Evolutionary conservation across 1,139 yeast species (phyloP).

Genomic region (Yamadazyma diospyri): DNA sequence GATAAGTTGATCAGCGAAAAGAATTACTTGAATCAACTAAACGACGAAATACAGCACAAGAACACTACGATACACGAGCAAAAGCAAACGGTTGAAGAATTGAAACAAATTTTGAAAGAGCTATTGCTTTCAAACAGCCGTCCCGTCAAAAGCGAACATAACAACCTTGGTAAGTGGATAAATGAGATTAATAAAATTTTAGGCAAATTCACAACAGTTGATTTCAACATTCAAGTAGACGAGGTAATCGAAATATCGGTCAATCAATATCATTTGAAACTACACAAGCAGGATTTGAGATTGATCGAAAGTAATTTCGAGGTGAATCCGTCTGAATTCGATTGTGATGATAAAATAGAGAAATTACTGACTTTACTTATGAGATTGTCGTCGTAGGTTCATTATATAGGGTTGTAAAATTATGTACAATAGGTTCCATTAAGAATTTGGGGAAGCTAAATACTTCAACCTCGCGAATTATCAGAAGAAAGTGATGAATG

Average conservation of each 20-base stretch:
- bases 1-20: constrained; percentile 14
- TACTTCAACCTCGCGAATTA: no score
- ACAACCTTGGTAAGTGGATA: constrained; percentile 30
- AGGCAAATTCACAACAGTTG: constrained; percentile 16
- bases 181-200: constrained; percentile 27
- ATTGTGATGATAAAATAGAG: constrained; percentile 9
- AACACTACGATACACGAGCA: constrained; percentile 1
- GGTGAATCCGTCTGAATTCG: constrained; percentile 8
- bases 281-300: constrained; percentile 8
- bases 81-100: constrained; percentile 5
- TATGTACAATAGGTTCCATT: constrained; percentile 1
- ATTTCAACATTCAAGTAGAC: constrained; percentile 13
- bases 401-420: no score
- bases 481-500: constrained; percentile 9
- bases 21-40: constrained; percentile 8
- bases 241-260: constrained; percentile 6
- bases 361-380: constrained; percentile 10
- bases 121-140: constrained; percentile 2
- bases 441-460: no score
- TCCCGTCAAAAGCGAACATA: constrained; percentile 7
- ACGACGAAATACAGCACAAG: constrained; percentile 8
- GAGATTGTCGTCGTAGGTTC: background rate
- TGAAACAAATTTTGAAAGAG: constrained; percentile 6
- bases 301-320: constrained; percentile 10
- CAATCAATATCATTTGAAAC: constrained; percentile 7